Evolutionary conservation across 2,329 filamentous ascomycete genomes (phyloP), one percentile per base, ranked within the genome.

Genomic region (Neoascochyta sp.): DNA sequence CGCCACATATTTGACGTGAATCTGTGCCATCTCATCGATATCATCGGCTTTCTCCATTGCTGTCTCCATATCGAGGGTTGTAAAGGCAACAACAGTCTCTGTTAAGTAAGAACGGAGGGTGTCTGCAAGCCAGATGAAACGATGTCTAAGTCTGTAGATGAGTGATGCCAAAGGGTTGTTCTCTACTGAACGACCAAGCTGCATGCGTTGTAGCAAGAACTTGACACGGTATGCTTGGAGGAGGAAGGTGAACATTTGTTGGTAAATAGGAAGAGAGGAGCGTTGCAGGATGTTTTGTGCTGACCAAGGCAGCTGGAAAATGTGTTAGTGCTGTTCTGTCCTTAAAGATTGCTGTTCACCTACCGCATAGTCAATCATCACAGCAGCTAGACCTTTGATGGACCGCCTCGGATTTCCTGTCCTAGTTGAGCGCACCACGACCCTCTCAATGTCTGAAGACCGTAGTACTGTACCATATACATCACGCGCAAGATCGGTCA

Each of bases 21-120:
- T 71, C 1, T 64, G 63, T 15, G 88, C 80, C 85, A 95, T 93
- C 15, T 75, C 75, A 54, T 95, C 87, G 7, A 95, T 78, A 45
- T 90, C 86, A 15, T 74, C 70, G 0, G 86, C 78, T 5, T 67
- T 64, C 9, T 64, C 61, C 29, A 95, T 71, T 0, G 72, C 67
- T 3, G 61, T 56, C 5, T 66, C 65, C 66, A 95, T 74, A 16
- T 69, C 66, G 2, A 62, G 52, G 2, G 73, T 75, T 13, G 78
- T 71, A 0, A 79, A 75, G 0, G 73, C 74, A 1, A 94, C 70
- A 1, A 89, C 83, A 2, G 87, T 73, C 10, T 79, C 81, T 3
- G 80, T 81, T 4, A 94, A 66, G 53, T 95, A 92, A 7, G 80
- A 80, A 49, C 86, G 81, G 2, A 95, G 51, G 0, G 75, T 78